Conservation (phyloP, 192 early-diverging fungal species). For the Coemansia sp. region DNA sequence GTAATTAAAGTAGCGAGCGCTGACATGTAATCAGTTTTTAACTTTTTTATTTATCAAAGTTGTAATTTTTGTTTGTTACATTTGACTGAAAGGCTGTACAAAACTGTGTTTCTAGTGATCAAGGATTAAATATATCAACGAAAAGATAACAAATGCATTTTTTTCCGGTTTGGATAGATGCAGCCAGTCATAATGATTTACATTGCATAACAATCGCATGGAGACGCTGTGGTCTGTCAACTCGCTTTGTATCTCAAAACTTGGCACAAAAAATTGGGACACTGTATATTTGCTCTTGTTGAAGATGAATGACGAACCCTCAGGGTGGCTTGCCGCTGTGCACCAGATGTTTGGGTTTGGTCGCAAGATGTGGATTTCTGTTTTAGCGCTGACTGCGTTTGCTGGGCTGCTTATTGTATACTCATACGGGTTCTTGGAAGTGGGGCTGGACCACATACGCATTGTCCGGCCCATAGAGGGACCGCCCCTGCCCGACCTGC, state of each 20-base stretch:
- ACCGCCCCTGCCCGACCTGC: not conserved
- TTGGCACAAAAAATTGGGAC: too few species aligned
- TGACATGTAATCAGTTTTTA: conserved; percentile 9
- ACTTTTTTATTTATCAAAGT: not conserved
- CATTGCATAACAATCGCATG: too few species aligned
- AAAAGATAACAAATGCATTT: too few species aligned
- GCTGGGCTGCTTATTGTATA: not conserved
- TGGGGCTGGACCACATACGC: not conserved
- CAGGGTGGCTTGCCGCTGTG: not conserved
- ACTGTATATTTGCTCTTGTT: not conserved
- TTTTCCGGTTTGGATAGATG: too few species aligned
- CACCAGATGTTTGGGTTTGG: conserved; percentile 1
- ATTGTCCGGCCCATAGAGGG: not conserved
- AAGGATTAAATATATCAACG: too few species aligned
- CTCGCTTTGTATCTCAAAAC: too few species aligned
- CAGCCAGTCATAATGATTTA: too few species aligned
- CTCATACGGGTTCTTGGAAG: not conserved
- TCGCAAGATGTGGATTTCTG: not conserved
- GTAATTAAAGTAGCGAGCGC: conserved; percentile 40
- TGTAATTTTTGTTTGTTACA: too few species aligned
- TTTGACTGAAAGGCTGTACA: too few species aligned
- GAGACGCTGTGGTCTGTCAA: too few species aligned
- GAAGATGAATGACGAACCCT: not conserved
- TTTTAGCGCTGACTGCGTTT: not conserved
- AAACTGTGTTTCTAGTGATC: too few species aligned